These are phyloP conservation scores for Epichloe gansuensis DNA, from an alignment of 2,329 filamentous ascomycete species.

Conservation along the genomic window DNA sequence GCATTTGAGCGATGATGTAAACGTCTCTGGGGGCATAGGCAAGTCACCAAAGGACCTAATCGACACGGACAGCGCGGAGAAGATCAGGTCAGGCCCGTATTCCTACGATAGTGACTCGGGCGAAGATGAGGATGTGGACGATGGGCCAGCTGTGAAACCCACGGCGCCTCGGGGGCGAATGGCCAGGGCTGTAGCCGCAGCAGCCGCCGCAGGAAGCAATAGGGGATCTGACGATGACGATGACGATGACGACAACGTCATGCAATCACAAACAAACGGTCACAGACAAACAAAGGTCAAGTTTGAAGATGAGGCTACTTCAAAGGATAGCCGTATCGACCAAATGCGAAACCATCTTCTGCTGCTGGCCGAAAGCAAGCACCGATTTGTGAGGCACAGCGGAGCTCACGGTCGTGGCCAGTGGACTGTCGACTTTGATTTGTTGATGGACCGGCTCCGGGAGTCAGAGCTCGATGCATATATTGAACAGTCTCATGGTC, in stretches of 20 bases:
- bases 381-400: slow-evolving; percentile 55
- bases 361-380: slow-evolving; percentile 55
- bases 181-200: slow-evolving; percentile 5
- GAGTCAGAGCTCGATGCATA: slow-evolving; percentile 71
- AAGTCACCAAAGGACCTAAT: slow-evolving; percentile 35
- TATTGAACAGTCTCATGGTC: slow-evolving; percentile 64
- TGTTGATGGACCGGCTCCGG: slow-evolving; percentile 55
- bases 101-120: slow-evolving; percentile 22
- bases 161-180: slow-evolving; percentile 3
- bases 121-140: slow-evolving; percentile 21
- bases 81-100: slow-evolving; percentile 27
- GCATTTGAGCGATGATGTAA: slow-evolving; percentile 36
- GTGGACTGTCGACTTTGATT: slow-evolving; percentile 77
- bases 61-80: slow-evolving; percentile 34
- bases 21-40: slow-evolving; percentile 45
- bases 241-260: neutral
- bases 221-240: slow-evolving; percentile 20
- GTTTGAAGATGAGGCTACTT: slow-evolving; percentile 34
- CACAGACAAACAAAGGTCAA: slow-evolving; percentile 31
- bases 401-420: slow-evolving; percentile 51
- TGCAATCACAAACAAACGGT: slow-evolving; percentile 20
- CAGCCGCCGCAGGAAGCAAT: slow-evolving; percentile 10
- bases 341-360: slow-evolving; percentile 62
- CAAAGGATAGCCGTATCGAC: slow-evolving; percentile 34
- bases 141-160: slow-evolving; percentile 1